phyloP scores from a whole-genome alignment of 768 basidiomycete species.

The Naganishia kalamii region DNA sequence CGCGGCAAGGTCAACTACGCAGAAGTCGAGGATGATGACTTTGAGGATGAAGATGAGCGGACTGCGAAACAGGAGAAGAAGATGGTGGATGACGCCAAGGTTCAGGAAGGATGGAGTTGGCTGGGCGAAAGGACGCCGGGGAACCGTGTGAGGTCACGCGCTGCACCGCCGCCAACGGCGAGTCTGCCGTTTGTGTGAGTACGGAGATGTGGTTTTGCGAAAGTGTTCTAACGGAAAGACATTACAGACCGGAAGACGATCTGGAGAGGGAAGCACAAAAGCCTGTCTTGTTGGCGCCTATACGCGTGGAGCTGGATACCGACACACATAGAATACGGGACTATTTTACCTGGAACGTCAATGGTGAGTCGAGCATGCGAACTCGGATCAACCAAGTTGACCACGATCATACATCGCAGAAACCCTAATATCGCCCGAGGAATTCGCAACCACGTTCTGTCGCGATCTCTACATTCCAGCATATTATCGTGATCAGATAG shows the following conservation, averaged over 20 bases:
- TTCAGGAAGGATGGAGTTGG: slow-evolving; percentile 70
- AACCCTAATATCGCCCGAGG: slow-evolving; percentile 71
- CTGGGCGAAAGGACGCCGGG: slow-evolving; percentile 77
- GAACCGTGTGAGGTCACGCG: slow-evolving; percentile 52
- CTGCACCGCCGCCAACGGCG: not conserved
- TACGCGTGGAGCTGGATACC: slow-evolving; percentile 91
- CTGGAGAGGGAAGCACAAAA: slow-evolving; percentile 60
- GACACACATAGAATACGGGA: slow-evolving; percentile 87
- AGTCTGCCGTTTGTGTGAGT: not conserved
- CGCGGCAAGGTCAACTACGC: slow-evolving; percentile 39
- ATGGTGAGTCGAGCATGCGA: too few relatives aligned
- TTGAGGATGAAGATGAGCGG: slow-evolving; percentile 68
- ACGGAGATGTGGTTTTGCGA: not conserved
- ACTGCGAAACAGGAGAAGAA: slow-evolving; percentile 44
- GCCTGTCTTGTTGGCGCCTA: slow-evolving; percentile 66
- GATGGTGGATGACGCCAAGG: slow-evolving; percentile 45
- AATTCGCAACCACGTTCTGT: slow-evolving; percentile 81
- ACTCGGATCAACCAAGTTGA: too few relatives aligned
- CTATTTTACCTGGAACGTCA: slow-evolving; percentile 90
- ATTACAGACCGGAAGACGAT: slow-evolving; percentile 55
- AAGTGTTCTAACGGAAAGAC: not conserved
- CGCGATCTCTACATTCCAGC: slow-evolving; percentile 73
- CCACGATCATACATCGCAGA: slow-evolving; percentile 46
- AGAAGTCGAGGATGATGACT: slow-evolving; percentile 55
- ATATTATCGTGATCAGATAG: slow-evolving; percentile 69